Evolutionary conservation across 257 asterid genomes (phyloP).

Genomic region (Solanum rostratum): DNA sequence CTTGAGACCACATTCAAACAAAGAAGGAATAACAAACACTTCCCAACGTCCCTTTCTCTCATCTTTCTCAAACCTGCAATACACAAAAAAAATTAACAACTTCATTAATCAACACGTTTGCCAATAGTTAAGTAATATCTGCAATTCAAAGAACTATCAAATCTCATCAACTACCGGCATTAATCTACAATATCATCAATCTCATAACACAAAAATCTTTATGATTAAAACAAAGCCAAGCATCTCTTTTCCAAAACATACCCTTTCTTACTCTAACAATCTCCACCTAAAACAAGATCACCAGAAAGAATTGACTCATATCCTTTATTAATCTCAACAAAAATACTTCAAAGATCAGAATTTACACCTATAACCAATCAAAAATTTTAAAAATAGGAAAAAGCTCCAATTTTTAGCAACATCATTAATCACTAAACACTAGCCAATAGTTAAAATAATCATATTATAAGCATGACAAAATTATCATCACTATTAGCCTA

Average conservation of each 20-base stretch:
- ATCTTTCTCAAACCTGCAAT: not conserved
- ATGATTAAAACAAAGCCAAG: not conserved
- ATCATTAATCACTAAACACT: not conserved
- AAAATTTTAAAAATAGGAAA: not conserved
- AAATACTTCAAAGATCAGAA: not conserved
- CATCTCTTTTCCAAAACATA: not conserved
- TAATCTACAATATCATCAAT: not conserved
- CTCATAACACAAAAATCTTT: not conserved
- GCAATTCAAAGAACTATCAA: not conserved
- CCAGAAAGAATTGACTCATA: not conserved
- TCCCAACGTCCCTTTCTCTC: constrained; percentile 26
- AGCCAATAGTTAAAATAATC: not conserved
- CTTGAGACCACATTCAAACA: constrained; percentile 18
- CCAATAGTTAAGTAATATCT: not conserved
- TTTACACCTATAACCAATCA: not conserved
- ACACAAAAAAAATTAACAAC: not conserved
- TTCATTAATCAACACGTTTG: not conserved
- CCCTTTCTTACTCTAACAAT: not conserved
- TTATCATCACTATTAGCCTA: not conserved
- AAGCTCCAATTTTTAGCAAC: not conserved
- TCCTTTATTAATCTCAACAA: not conserved
- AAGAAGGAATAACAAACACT: constrained; percentile 22
- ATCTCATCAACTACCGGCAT: not conserved
- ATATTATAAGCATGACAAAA: not conserved
- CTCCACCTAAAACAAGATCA: not conserved